Evolutionary conservation across 1,139 yeast genomes (phyloP), one percentile per base, ranked within the genome.

Genomic region (Spathaspora sp.): DNA sequence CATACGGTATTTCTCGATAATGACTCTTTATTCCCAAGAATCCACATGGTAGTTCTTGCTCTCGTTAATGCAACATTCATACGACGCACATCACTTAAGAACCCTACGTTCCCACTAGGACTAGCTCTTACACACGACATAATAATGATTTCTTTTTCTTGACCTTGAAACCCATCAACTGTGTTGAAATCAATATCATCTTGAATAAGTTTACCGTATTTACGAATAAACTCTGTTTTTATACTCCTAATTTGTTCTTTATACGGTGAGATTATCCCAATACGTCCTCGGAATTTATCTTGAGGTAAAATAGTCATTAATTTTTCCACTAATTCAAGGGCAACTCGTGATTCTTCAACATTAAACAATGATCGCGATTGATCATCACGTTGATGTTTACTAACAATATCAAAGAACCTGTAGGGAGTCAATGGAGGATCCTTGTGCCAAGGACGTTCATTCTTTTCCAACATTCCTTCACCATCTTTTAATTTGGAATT

Each of bases 81-180:
- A 71, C 98, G 87, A 54, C 98, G 78, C 38, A 85, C 76, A 66
- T 91, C 98, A 51, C 87, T 84, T 64, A 91, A 78, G 65, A 91
- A 91, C 24, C 98, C 98, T 52, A 91, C 93, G 46, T 89, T 81
- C 4, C 76, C 75, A 4, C 66, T 61, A 13, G 78, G 81, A 59
- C 81, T 82, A 3, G 97, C 96, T 59, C 99, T 79, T 7, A 95
- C 99, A 80, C 98, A 91, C 0, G 98, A 90, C 75, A 93, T 84
- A 41, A 93, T 81, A 52, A 93, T 89, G 45, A 95, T 83, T 55
- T 93, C 98, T 63, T 91, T 93, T 61, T 93, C 99, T 64, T 93
- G 98, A 56, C 99, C 99, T 71, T 93, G 99, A 62, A 90, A 93
- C 1, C 99, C 99, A 73, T 93, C 99, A 47, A 93, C 93, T 0